Conservation (phyloP, 306 rosid genomes). For the Corylus americana region DNA sequence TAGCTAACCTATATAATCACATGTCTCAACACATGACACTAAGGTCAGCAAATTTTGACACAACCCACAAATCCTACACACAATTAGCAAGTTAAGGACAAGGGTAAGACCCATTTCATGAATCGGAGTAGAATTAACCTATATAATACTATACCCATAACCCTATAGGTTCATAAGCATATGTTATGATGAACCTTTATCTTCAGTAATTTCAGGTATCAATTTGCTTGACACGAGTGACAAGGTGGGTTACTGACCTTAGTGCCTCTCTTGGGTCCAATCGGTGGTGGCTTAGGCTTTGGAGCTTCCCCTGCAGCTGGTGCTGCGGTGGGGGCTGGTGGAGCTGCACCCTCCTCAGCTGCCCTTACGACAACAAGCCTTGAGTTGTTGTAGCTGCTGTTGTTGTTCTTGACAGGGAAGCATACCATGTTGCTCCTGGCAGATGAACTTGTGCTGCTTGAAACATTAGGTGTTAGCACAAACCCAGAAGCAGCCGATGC, state of each 20-base stretch:
- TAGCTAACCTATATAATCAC: no score
- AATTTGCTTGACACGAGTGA: no score
- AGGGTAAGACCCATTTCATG: no score
- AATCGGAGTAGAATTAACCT: no score
- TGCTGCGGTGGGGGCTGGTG: conserved; percentile 42
- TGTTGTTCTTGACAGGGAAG: conserved; percentile 41
- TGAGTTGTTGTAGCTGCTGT: background rate
- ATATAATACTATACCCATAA: no score
- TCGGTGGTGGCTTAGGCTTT: conserved; percentile 82
- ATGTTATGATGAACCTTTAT: background rate
- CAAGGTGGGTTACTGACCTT: conserved; percentile 45
- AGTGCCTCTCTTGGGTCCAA: conserved; percentile 90
- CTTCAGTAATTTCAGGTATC: no score
- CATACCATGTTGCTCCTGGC: conserved; percentile 38
- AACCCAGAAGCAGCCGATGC: conserved; percentile 85
- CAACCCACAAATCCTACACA: no score
- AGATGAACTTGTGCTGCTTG: conserved; percentile 36
- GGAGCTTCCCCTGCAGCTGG: conserved; percentile 40
- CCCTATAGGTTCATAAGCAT: background rate
- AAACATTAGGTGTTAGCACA: conserved; percentile 51
- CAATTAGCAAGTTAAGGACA: no score
- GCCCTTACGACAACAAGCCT: conserved; percentile 68
- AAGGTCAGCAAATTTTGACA: no score
- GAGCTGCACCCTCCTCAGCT: conserved; percentile 51
- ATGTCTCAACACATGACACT: no score